Conservation (phyloP, 345 rosid species). For the Eucalyptus dawsonii region DNA sequence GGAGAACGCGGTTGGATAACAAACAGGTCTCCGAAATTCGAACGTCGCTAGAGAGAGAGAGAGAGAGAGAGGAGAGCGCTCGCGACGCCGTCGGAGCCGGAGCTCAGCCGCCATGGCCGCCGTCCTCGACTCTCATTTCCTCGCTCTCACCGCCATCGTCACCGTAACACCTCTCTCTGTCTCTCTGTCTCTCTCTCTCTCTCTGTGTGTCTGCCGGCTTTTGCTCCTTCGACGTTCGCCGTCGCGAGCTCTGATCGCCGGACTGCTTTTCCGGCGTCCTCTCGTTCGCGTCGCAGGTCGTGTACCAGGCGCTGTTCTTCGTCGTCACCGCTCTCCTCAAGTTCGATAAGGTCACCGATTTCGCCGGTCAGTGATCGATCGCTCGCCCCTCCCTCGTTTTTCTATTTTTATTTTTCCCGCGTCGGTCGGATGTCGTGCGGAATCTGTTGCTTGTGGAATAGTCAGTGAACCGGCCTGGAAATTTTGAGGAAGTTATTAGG, state of each 20-base stretch:
- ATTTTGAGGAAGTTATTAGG: neutral
- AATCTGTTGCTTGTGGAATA: neutral
- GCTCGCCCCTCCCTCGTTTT: neutral
- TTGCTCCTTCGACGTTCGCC: neutral
- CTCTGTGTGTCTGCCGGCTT: neutral
- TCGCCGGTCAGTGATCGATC: conserved; percentile 45
- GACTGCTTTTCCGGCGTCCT: neutral
- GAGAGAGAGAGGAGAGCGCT: neutral
- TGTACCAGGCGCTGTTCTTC: conserved; percentile 67
- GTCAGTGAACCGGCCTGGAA: neutral
- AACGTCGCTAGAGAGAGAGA: neutral
- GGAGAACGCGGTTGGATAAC: neutral
- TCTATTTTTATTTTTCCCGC: no score
- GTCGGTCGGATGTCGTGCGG: neutral
- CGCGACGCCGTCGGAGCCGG: neutral
- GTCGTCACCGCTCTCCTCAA: conserved; percentile 72
- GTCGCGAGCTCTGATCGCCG: neutral
- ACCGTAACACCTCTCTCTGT: conserved; percentile 24
- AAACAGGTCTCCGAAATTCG: neutral
- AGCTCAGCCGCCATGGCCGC: conserved; percentile 37
- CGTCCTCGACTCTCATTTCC: conserved; percentile 72
- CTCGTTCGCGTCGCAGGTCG: conserved; percentile 28
- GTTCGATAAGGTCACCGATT: conserved; percentile 88
- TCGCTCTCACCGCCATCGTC: conserved; percentile 59
- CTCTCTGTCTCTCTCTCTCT: neutral